These are phyloP conservation scores for Thalassiosira delicatula DNA, from an alignment of 352 stramenopile genomes.

Conservation along the genomic window DNA sequence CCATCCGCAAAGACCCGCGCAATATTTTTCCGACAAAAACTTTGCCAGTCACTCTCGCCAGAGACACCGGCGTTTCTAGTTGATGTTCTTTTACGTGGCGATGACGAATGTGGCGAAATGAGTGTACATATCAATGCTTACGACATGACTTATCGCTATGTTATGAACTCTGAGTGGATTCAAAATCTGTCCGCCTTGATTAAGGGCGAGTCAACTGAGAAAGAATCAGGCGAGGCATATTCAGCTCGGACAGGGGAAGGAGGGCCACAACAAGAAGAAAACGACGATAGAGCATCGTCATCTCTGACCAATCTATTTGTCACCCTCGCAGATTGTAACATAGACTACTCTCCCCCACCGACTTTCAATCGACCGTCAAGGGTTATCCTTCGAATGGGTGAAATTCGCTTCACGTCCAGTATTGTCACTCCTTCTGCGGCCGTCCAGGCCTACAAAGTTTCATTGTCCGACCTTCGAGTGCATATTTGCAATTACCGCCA, in stretches of 20 bases:
- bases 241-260: neutral
- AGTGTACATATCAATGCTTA: conserved; percentile 77
- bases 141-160: conserved; percentile 77
- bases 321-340: conserved; percentile 73
- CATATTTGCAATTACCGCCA: conserved; percentile 66
- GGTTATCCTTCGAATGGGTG: conserved; percentile 71
- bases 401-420: conserved; percentile 76
- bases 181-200: conserved; percentile 50
- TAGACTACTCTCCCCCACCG: conserved; percentile 72
- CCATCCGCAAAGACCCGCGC: conserved; percentile 38
- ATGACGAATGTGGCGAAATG: conserved; percentile 44
- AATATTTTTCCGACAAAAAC: conserved; percentile 77
- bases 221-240: neutral
- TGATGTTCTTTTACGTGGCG: conserved; percentile 61
- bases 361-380: conserved; percentile 66
- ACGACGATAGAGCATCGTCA: conserved; percentile 2
- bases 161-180: conserved; percentile 66
- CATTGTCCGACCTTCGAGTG: conserved; percentile 66
- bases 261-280: neutral
- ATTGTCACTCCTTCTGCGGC: conserved; percentile 58
- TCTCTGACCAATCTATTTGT: conserved; percentile 68
- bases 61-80: conserved; percentile 69
- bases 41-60: conserved; percentile 74
- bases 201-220: conserved; percentile 32
- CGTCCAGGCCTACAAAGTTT: conserved; percentile 70